Percentiles rank a stretch among this genome's conserved stretches.
These are phyloP conservation scores for Gentiana macrophylla DNA, from an alignment of 257 asterid species.

Conservation along the genomic window DNA sequence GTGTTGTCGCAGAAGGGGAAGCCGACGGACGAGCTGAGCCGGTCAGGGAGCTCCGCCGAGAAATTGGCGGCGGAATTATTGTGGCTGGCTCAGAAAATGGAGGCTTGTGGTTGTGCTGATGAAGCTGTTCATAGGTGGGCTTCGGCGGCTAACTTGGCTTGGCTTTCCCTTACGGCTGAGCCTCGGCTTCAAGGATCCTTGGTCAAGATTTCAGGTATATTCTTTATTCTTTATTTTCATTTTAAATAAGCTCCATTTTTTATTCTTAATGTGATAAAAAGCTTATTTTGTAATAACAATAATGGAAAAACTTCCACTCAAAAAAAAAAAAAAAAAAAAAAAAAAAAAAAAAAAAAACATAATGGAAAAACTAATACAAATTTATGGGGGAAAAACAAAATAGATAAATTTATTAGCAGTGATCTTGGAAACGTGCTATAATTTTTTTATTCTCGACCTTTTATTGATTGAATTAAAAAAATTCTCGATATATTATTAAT, in stretches of 20 bases:
- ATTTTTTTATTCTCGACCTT: too few relatives aligned
- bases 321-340: too few relatives aligned
- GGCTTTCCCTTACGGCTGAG: slow-evolving; percentile 65
- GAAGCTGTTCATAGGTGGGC: slow-evolving; percentile 81
- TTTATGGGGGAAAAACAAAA: too few relatives aligned
- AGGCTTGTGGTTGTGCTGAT: slow-evolving; percentile 56
- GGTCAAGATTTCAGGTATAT: slow-evolving; percentile 70
- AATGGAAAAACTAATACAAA: too few relatives aligned
- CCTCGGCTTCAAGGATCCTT: slow-evolving; percentile 71
- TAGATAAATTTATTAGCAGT: too few relatives aligned
- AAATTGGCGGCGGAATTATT: slow-evolving; percentile 83
- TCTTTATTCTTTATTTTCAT: background rate
- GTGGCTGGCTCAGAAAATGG: slow-evolving; percentile 83
- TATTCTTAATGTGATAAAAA: background rate
- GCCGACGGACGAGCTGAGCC: slow-evolving; percentile 26
- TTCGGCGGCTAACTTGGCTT: slow-evolving; percentile 51
- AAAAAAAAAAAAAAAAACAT: too few relatives aligned
- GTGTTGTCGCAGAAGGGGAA: slow-evolving; percentile 33
- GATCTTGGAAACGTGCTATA: too few relatives aligned
- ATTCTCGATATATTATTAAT: too few relatives aligned
- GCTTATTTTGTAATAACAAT: too few relatives aligned
- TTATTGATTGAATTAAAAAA: too few relatives aligned
- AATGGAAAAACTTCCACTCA: too few relatives aligned
- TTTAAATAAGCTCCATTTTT: background rate
- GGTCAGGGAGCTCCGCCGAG: slow-evolving; percentile 52